Evolutionary conservation across 176 grass and related monocot genomes (phyloP).

Genomic region (Triticum timopheevii): DNA sequence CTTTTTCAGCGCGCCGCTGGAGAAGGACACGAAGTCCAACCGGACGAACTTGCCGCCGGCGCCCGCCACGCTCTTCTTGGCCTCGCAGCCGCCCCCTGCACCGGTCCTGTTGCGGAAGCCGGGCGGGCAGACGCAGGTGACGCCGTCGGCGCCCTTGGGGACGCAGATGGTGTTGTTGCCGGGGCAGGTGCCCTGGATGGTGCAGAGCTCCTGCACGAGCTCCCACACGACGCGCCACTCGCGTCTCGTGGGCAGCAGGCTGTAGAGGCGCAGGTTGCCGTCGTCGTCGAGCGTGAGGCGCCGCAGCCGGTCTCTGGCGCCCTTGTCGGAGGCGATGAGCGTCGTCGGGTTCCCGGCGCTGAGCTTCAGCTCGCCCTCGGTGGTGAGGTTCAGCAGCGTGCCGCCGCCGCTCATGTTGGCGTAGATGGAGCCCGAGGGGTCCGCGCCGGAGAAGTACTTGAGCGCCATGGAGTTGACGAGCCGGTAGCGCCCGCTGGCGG

Average conservation of each 20-base stretch:
- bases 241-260: not conserved
- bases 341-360: rapidly evolving
- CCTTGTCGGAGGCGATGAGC: constrained; percentile 49
- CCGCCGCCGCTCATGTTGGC: not conserved
- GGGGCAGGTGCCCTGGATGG: constrained; percentile 57
- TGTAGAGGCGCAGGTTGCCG: constrained; percentile 85
- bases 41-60: constrained; percentile 55
- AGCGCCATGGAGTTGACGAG: constrained; percentile 29
- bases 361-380: constrained; percentile 30
- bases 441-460: not conserved
- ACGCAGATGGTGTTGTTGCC: constrained; percentile 54
- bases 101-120: constrained; percentile 38
- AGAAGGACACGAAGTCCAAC: constrained; percentile 73
- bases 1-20: rapidly evolving
- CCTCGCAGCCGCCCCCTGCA: not conserved
- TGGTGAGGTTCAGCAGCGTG: constrained; percentile 30
- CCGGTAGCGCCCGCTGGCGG: constrained; percentile 20
- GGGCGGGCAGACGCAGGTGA: constrained; percentile 70
- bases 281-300: constrained; percentile 71
- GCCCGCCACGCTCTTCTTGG: constrained; percentile 16
- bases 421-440: not conserved
- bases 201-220: constrained; percentile 73
- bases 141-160: constrained; percentile 36
- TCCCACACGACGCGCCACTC: constrained; percentile 59
- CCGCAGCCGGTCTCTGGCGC: constrained; percentile 10